phyloP scores from a whole-genome alignment of 2,329 filamentous ascomycete species.

The Pseudogymnoascus sp. region DNA sequence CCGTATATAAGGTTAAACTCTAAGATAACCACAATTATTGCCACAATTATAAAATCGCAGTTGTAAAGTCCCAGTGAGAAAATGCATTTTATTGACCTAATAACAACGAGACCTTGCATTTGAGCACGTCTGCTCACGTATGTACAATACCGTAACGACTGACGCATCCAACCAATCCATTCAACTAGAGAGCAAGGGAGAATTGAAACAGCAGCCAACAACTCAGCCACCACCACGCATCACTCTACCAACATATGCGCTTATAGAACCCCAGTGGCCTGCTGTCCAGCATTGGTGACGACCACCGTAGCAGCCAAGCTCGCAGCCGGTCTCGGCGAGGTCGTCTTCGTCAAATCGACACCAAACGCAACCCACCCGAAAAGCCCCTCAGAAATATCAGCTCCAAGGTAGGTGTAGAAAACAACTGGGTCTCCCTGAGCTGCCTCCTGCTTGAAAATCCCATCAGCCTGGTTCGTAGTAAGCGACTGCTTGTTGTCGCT shows the following conservation, averaged over 20 bases:
- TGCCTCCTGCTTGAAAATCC: constrained; percentile 39
- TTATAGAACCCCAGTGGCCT: background rate
- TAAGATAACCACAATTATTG: background rate
- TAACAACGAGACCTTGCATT: background rate
- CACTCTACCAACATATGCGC: background rate
- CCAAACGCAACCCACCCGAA: constrained; percentile 49
- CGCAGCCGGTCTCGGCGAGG: constrained; percentile 42
- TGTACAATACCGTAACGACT: constrained; percentile 4
- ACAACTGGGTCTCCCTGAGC: constrained; percentile 44
- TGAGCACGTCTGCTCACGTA: background rate
- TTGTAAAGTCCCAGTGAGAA: background rate
- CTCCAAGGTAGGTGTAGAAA: constrained; percentile 52
- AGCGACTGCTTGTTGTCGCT: constrained; percentile 37
- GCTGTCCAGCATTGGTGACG: constrained; percentile 24
- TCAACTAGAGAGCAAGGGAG: background rate
- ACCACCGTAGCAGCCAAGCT: constrained; percentile 20
- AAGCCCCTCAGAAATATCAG: constrained; percentile 43
- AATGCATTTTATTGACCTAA: constrained; percentile 2
- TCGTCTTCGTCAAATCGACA: constrained; percentile 36
- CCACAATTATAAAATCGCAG: background rate
- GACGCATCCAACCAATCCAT: background rate
- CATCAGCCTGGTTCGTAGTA: constrained; percentile 43
- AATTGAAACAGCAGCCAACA: background rate
- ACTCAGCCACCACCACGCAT: background rate
- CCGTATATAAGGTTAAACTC: too few relatives aligned